phyloP scores from a whole-genome alignment of 2,329 filamentous ascomycete genomes.

The Aspergillus hiratsukae region DNA sequence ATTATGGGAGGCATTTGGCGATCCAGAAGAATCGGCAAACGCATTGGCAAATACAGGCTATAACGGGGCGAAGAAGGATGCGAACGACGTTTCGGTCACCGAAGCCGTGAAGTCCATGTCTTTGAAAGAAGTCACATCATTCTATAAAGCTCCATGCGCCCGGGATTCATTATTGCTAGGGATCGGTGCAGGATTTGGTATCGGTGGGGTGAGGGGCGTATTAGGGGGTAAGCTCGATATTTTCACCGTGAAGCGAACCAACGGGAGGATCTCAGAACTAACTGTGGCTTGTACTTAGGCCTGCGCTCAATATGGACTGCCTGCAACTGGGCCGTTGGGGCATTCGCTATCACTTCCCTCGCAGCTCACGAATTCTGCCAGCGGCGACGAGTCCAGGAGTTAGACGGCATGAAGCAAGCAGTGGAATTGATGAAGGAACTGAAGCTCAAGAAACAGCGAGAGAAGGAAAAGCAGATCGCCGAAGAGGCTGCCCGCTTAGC shows the following conservation, averaged over 20 bases:
- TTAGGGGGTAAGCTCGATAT: slow-evolving; percentile 58
- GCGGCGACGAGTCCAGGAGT: slow-evolving; percentile 67
- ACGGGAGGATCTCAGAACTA: neutral
- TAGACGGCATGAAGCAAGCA: slow-evolving; percentile 76
- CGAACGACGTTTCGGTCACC: slow-evolving; percentile 39
- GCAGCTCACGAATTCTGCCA: slow-evolving; percentile 82
- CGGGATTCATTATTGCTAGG: slow-evolving; percentile 77
- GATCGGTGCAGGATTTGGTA: slow-evolving; percentile 71
- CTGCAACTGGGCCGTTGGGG: slow-evolving; percentile 80
- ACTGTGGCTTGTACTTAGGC: slow-evolving; percentile 17
- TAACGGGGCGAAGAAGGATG: slow-evolving; percentile 56
- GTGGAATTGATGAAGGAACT: slow-evolving; percentile 76
- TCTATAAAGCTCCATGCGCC: slow-evolving; percentile 78
- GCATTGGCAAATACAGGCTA: slow-evolving; percentile 53
- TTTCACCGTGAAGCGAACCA: neutral
- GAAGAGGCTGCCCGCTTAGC: slow-evolving; percentile 32
- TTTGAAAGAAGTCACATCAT: slow-evolving; percentile 52
- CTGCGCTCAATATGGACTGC: slow-evolving; percentile 60
- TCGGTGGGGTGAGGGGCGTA: slow-evolving; percentile 70
- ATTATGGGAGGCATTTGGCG: slow-evolving; percentile 46
- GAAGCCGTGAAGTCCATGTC: slow-evolving; percentile 43
- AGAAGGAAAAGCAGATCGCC: slow-evolving; percentile 38
- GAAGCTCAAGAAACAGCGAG: slow-evolving; percentile 59
- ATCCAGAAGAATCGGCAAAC: slow-evolving; percentile 49
- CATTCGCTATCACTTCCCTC: slow-evolving; percentile 66